Evolutionary conservation across 2,329 filamentous ascomycete genomes (phyloP).

Genomic region (Nemania sp.): DNA sequence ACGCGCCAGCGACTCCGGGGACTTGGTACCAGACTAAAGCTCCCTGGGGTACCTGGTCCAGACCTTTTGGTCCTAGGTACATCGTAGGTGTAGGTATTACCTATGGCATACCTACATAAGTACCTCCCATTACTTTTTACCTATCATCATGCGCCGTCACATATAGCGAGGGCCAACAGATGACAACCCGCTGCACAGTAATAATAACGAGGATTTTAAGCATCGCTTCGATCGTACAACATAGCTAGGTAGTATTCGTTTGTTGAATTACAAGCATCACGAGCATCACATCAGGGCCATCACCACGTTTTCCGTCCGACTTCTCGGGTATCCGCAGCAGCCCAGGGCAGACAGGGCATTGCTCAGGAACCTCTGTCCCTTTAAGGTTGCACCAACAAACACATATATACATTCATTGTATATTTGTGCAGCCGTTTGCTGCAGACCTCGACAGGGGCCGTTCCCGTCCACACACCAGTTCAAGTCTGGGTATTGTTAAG

Average conservation of each 20-base stretch:
- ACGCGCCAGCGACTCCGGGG: background rate
- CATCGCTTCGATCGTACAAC: slow-evolving; percentile 23
- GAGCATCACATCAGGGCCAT: slow-evolving; percentile 5
- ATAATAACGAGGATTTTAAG: slow-evolving; percentile 1
- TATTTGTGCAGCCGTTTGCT: slow-evolving; percentile 27
- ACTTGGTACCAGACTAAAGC: background rate
- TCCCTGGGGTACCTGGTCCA: no score
- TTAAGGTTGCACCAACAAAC: slow-evolving; percentile 23
- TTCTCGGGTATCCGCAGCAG: slow-evolving; percentile 28
- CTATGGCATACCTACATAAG: background rate
- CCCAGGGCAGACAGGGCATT: background rate
- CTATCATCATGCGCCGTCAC: background rate
- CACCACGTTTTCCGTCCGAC: slow-evolving; percentile 33
- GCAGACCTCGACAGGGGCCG: slow-evolving; percentile 15
- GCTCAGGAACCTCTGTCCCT: slow-evolving; percentile 20
- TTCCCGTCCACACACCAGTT: background rate
- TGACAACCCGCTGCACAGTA: background rate
- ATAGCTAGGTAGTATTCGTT: slow-evolving; percentile 20
- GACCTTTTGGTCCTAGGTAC: background rate
- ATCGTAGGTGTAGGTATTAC: background rate
- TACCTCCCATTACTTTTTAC: no score
- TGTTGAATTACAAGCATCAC: background rate
- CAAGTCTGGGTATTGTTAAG: slow-evolving; percentile 9
- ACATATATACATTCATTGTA: slow-evolving; percentile 1
- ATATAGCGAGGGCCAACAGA: slow-evolving; percentile 10